Conservation (phyloP, 1,284 basidiomycete species). For the Cryptococcus wingfieldii region DNA sequence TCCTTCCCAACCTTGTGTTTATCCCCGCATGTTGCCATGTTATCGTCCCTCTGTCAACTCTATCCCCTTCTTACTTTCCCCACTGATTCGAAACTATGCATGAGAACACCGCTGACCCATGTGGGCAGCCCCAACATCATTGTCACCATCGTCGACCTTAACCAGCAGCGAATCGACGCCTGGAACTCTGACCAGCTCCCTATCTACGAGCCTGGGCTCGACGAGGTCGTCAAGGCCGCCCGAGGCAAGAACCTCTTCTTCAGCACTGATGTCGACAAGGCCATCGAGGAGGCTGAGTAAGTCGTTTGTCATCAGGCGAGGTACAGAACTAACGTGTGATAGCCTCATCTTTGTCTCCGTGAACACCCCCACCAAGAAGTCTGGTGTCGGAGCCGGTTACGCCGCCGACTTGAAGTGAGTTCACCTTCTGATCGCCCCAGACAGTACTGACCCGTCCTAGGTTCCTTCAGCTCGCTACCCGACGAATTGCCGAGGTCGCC, state of each 20-base stretch:
- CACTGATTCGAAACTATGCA: not conserved
- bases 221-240: conserved; percentile 80
- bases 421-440: not conserved
- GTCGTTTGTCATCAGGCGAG: conserved; percentile 9
- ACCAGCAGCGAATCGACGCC: conserved; percentile 87
- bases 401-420: conserved; percentile 94
- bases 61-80: not conserved
- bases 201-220: conserved; percentile 98
- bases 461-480: conserved; percentile 93
- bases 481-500: conserved; percentile 88
- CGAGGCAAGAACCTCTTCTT: conserved; percentile 96
- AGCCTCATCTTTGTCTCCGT: conserved; percentile 57
- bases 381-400: conserved; percentile 92
- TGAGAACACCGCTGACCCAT: conserved; percentile 4
- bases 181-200: conserved; percentile 70
- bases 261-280: conserved; percentile 90
- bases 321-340: not conserved
- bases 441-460: conserved; percentile 49
- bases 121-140: conserved; percentile 70
- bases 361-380: conserved; percentile 98
- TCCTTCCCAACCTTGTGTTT: not conserved
- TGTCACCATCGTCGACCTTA: conserved; percentile 97
- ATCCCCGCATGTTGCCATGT: too few relatives aligned
- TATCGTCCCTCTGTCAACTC: not conserved
- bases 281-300: conserved; percentile 81